These are phyloP conservation scores for Sutorius eximius DNA, from an alignment of 1,284 basidiomycete genomes.

Conservation along the genomic window DNA sequence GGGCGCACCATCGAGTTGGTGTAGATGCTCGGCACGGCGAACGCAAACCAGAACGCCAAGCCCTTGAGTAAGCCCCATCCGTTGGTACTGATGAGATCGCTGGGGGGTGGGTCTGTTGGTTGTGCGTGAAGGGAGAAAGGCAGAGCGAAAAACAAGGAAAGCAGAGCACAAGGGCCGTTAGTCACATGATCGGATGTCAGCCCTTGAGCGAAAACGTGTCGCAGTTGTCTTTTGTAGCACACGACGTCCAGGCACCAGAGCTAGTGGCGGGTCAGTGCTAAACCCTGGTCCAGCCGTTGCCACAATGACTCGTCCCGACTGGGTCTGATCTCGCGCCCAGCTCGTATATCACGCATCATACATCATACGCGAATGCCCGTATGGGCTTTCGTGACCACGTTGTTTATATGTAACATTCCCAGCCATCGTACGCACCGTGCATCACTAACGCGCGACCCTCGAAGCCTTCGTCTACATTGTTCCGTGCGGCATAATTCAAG, in stretches of 20 bases:
- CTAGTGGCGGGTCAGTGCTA: too few relatives aligned
- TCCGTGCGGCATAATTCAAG: conserved; percentile 48
- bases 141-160: conserved; percentile 82
- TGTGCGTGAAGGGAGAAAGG: conserved; percentile 86
- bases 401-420: conserved; percentile 36
- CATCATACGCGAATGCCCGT: conserved; percentile 55
- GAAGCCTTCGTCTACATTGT: conserved; percentile 44
- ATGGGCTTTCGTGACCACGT: conserved; percentile 48
- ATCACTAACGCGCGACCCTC: conserved; percentile 12
- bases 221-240: too few relatives aligned
- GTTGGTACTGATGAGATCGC: conserved; percentile 87
- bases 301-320: too few relatives aligned
- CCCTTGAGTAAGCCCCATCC: conserved; percentile 83
- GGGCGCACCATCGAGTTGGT: conserved; percentile 91
- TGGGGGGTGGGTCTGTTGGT: conserved; percentile 90
- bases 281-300: too few relatives aligned
- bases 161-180: too few relatives aligned
- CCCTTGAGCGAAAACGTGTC: too few relatives aligned
- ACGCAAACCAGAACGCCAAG: conserved; percentile 84
- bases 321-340: too few relatives aligned
- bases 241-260: too few relatives aligned
- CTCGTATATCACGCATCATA: too few relatives aligned
- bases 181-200: too few relatives aligned
- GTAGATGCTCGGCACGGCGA: conserved; percentile 92
- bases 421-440: conserved; percentile 28